These are phyloP conservation scores for Gymnopilus junonius DNA, from an alignment of 768 basidiomycete genomes.

Conservation along the genomic window DNA sequence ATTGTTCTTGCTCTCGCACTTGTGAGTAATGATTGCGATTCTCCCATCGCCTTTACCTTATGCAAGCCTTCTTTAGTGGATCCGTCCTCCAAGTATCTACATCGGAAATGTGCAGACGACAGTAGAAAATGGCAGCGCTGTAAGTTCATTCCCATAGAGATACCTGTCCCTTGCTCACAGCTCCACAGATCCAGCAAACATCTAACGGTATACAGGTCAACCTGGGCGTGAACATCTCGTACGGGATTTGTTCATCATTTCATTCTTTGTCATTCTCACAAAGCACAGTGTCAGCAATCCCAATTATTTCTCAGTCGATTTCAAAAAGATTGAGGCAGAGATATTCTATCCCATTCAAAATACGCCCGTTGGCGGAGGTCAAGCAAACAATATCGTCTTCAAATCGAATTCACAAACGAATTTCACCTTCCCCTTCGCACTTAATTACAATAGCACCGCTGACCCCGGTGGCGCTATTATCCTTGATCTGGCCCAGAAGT, in stretches of 20 bases:
- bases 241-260: constrained; percentile 27
- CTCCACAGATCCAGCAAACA: constrained; percentile 38
- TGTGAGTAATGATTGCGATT: constrained; percentile 44
- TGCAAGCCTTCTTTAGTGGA: constrained; percentile 54
- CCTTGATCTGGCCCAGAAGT: constrained; percentile 64
- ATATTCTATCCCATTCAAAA: constrained; percentile 78
- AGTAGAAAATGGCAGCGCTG: constrained; percentile 46
- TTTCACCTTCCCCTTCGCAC: constrained; percentile 76
- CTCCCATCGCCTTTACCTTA: background rate
- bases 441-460: constrained; percentile 58
- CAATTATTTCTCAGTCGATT: constrained; percentile 74
- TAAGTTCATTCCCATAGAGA: constrained; percentile 28
- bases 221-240: constrained; percentile 72
- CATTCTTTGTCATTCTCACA: constrained; percentile 3
- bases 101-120: constrained; percentile 54
- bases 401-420: constrained; percentile 58
- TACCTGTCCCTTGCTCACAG: background rate
- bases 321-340: constrained; percentile 70
- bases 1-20: constrained; percentile 69
- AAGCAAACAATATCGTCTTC: constrained; percentile 48
- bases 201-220: constrained; percentile 56
- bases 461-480: constrained; percentile 62
- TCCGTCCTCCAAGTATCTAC: constrained; percentile 70
- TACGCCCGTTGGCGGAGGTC: constrained; percentile 69
- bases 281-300: constrained; percentile 72